These are phyloP conservation scores for Phytophthora uliginosa DNA, from an alignment of 352 stramenopile species.

Conservation along the genomic window DNA sequence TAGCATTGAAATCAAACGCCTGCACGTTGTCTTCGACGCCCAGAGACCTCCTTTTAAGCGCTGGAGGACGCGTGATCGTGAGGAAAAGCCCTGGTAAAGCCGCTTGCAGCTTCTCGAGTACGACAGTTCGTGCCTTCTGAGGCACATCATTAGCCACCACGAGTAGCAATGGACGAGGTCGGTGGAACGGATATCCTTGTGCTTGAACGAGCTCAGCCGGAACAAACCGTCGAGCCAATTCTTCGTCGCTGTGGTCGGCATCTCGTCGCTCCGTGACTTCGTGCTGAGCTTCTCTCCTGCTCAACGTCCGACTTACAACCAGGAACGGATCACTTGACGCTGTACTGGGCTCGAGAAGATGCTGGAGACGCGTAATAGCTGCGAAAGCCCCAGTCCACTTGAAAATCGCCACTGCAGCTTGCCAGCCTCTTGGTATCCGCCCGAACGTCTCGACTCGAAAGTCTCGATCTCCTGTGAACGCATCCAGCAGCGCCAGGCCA, in stretches of 20 bases:
- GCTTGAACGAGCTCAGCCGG: conserved; percentile 52
- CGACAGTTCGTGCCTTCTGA: conserved; percentile 29
- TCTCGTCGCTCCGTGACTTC: conserved; percentile 50
- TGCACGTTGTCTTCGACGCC: conserved; percentile 4
- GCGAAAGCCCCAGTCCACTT: conserved; percentile 63
- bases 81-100: conserved; percentile 82
- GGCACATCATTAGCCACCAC: conserved; percentile 81
- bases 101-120: conserved; percentile 54
- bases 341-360: conserved; percentile 38
- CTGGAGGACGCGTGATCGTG: conserved; percentile 56
- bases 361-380: conserved; percentile 56
- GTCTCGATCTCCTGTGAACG: conserved; percentile 53
- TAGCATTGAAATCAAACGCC: conserved; percentile 45
- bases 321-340: conserved; percentile 35
- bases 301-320: conserved; percentile 44
- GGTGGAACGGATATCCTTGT: conserved; percentile 38
- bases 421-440: conserved; percentile 51
- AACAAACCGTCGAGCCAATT: conserved; percentile 68
- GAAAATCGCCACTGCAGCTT: conserved; percentile 65
- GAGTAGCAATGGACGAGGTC: conserved; percentile 70
- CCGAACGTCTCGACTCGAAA: conserved; percentile 68
- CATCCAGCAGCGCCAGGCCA: conserved; percentile 50
- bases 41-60: conserved; percentile 13
- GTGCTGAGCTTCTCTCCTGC: conserved; percentile 53
- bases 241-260: conserved; percentile 48